Conservation (phyloP, 2,329 filamentous ascomycete genomes). For the Cladophialophora bantiana region DNA sequence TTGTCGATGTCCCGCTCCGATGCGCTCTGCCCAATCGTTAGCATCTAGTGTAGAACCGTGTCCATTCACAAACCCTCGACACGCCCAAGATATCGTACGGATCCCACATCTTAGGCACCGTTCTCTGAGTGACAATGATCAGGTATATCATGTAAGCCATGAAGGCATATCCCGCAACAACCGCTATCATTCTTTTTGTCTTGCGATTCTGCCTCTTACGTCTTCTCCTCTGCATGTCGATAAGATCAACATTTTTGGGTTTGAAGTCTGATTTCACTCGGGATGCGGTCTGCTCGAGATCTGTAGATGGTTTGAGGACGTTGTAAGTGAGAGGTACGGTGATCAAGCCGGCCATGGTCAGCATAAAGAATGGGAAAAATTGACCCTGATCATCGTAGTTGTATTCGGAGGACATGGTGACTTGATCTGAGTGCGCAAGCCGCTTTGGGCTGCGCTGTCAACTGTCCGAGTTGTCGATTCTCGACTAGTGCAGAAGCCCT, state of each 20-base stretch:
- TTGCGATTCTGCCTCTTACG: conserved; percentile 90
- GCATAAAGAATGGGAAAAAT: conserved; percentile 99
- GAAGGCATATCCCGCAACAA: conserved; percentile 77
- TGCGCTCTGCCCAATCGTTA: conserved; percentile 64
- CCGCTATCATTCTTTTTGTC: conserved; percentile 81
- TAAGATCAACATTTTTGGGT: conserved; percentile 81
- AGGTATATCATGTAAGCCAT: conserved; percentile 94
- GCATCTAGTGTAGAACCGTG: conserved; percentile 14
- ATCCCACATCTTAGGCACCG: conserved; percentile 84
- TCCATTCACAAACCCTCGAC: conserved; percentile 67
- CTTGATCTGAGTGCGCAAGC: not conserved
- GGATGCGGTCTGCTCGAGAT: conserved; percentile 80
- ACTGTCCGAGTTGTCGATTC: not conserved
- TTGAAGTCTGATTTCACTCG: conserved; percentile 83
- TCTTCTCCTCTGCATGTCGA: conserved; percentile 80
- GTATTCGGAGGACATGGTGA: conserved; percentile 77
- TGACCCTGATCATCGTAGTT: conserved; percentile 98
- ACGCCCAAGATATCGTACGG: conserved; percentile 94
- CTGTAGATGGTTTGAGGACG: conserved; percentile 72
- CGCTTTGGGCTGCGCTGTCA: conserved; percentile 1
- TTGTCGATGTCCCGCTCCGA: conserved; percentile 91
- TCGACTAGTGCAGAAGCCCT: not conserved
- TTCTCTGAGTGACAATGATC: conserved; percentile 77
- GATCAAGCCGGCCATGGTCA: conserved; percentile 85
- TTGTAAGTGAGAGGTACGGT: conserved; percentile 90